Base-by-base conservation (phyloP, 2,329 filamentous ascomycete species). In the Microsporum canis region DNA sequence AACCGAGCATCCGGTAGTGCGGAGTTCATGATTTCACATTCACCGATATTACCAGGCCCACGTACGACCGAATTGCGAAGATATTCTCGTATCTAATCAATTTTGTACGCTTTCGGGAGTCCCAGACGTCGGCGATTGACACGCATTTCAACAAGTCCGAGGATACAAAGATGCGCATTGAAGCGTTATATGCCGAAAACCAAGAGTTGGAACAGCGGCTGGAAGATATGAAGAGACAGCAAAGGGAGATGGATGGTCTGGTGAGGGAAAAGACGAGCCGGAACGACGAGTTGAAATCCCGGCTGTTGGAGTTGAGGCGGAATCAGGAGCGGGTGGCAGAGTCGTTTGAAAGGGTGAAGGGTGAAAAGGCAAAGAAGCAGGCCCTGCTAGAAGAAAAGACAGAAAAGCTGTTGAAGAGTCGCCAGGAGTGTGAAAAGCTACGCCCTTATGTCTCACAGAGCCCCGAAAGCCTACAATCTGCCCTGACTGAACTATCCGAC, bases 41-140 rank as follows among this genome's bases (percentile, higher is more conserved):
- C 75, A 86, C 86, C 63, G 94, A 99, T 73, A 79, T 99, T 4
- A 92, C 95, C 72, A 88, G 88, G 72, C 94, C 94, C 14, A 95
- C 90, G 1, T 89, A 95, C 71, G 88, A 89, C 62, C 88, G 94
- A 51, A 82, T 97, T 12, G 88, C 92, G 70, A 95, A 94, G 77
- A 95, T 97, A 70, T 94, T 99, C 73, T 95, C 89, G 66, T 96
- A 96, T 75, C 84, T 97, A 65, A 99, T 99, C 79, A 99, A 99
- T 76, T 99, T 99, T 75, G 91, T 97, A 67, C 86, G 94, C 59
- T 99, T 97, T 77, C 88, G 94, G 68, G 91, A 96, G 77, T 91
- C 88, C 64, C 92, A 97, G 74, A 95, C 91, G 0, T 79, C 80
- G 43, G 85, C 94, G 34, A 96, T 97, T 65, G 91, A 96, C 72